Percentiles rank a stretch among this genome's conserved stretches.
phyloP scores from a whole-genome alignment of 1,284 basidiomycete species.

The Marasmius sp. region DNA sequence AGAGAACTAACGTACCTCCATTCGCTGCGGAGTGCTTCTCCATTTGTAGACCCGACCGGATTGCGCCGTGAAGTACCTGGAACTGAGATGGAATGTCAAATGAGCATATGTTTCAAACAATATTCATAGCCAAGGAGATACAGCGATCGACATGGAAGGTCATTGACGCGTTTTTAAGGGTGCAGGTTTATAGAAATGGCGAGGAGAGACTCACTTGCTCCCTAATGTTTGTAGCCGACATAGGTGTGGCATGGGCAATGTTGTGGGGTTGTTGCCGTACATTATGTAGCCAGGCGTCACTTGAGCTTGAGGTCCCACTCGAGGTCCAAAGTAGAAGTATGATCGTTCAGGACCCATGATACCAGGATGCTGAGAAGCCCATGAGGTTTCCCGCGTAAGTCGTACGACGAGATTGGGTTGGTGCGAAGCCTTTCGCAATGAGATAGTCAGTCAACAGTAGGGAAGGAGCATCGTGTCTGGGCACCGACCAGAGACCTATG shows the following conservation, averaged over 20 bases:
- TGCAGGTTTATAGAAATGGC: not conserved
- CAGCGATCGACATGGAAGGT: not conserved
- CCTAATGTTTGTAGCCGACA: slow-evolving; percentile 55
- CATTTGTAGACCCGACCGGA: slow-evolving; percentile 70
- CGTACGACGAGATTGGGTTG: slow-evolving; percentile 61
- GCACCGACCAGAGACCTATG: slow-evolving; percentile 1
- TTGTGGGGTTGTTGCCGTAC: slow-evolving; percentile 62
- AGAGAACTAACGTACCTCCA: slow-evolving; percentile 56
- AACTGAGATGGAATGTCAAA: slow-evolving; percentile 35
- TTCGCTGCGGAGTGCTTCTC: slow-evolving; percentile 54
- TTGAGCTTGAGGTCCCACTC: too few species aligned
- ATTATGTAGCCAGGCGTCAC: slow-evolving; percentile 59
- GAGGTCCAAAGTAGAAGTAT: slow-evolving; percentile 73
- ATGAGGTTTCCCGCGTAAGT: slow-evolving; percentile 59
- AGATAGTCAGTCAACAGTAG: slow-evolving; percentile 6
- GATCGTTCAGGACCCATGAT: slow-evolving; percentile 73
- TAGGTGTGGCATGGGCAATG: slow-evolving; percentile 54
- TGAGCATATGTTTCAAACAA: not conserved
- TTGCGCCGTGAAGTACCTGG: slow-evolving; percentile 69
- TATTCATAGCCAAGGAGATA: not conserved
- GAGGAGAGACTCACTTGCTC: slow-evolving; percentile 51
- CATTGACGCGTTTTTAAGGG: not conserved
- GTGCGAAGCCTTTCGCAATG: slow-evolving; percentile 41
- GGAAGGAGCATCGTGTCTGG: not conserved
- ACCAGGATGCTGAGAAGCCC: slow-evolving; percentile 61